Base-by-base conservation (phyloP, 2,329 filamentous ascomycete species). In the Pseudogymnoascus sp. region DNA sequence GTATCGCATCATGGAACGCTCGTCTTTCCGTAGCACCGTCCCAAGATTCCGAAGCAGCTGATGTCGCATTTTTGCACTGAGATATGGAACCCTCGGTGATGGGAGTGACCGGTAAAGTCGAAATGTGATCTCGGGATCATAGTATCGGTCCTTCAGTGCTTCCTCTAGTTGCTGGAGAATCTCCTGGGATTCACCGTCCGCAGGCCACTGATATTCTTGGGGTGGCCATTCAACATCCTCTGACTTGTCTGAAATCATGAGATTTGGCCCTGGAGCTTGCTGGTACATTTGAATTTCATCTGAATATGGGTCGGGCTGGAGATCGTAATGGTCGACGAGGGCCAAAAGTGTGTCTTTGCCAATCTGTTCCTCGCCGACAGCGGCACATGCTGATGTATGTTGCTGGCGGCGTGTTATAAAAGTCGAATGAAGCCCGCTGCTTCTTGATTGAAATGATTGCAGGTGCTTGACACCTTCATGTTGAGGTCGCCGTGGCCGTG, bases 1-100 rank as follows among this genome's bases (percentile, higher is more conserved):
- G 74, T 93, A 97, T 61, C 90, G 87, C 68, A 89, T 78, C 88
- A 92, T 95, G 55, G 85, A 65, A 75, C 78, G 76, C 62, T 73
- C 71, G 40, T 72, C 67, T 58, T 73, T 73, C 18, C 60, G 64
- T 60, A 72, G 69, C 4, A 73, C 67, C 6, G 70, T 63, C 21
- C 68, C 65, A 36, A 74, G 62, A 64, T 68, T 65, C 31, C 65
- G 69, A 40, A 74, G 68, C 59, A 74, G 64, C 60, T 61, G 66
- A 59, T 72, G 71, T 39, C 72, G 65, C 4, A 62, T 62, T 21
- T 63, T 65, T 13, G 70, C 39, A 27, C 65, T 61, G 13, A 74
- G 66, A 62, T 73, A 73, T 42, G 70, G 68, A 35, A 70, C 67
- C 10, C 71, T 69, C 3, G 71, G 71, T 18, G 62, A 62, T 18